A percentile compares a stretch with the other conserved stretches of the same genome.
phyloP scores from a whole-genome alignment of 2,329 filamentous ascomycete genomes.

The Catunica adiposa region DNA sequence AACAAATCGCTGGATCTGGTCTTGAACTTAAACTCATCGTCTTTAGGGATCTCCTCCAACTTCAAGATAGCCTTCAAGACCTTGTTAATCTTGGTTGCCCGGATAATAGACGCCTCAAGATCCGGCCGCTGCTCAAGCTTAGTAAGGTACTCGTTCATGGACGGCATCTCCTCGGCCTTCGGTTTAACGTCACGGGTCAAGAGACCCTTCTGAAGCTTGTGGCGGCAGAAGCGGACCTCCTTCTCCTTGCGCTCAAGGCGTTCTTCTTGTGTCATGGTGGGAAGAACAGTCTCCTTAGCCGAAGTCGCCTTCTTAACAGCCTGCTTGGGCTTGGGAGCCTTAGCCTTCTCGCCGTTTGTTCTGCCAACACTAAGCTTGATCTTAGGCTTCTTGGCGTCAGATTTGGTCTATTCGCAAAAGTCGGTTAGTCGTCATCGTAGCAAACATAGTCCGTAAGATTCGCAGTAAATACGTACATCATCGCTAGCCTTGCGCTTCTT shows the following conservation, averaged over 20 bases:
- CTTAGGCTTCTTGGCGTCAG: constrained; percentile 51
- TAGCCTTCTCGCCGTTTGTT: constrained; percentile 26
- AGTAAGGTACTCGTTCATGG: constrained; percentile 59
- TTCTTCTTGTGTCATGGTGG: constrained; percentile 41
- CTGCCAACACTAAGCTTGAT: constrained; percentile 53
- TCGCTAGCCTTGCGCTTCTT: constrained; percentile 82
- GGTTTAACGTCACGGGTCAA: constrained; percentile 69
- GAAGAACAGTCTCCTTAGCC: constrained; percentile 15
- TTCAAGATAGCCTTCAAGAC: constrained; percentile 90
- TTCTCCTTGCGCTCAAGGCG: constrained; percentile 46
- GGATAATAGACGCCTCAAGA: constrained; percentile 77
- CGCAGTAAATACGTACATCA: constrained; percentile 32
- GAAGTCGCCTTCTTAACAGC: constrained; percentile 40
- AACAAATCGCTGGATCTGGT: constrained; percentile 61
- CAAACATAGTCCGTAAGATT: background rate
- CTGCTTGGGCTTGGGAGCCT: constrained; percentile 36
- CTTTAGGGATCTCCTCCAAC: constrained; percentile 66
- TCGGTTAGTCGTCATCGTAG: background rate
- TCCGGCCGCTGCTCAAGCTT: constrained; percentile 68
- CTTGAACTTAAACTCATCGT: constrained; percentile 83
- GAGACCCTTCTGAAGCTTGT: constrained; percentile 89
- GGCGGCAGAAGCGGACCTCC: constrained; percentile 80
- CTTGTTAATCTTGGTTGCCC: constrained; percentile 93
- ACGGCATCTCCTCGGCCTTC: constrained; percentile 69
- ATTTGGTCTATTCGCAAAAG: constrained; percentile 19